Conservation (phyloP, 306 rosid species). For the Gastrolobium villosum region DNA sequence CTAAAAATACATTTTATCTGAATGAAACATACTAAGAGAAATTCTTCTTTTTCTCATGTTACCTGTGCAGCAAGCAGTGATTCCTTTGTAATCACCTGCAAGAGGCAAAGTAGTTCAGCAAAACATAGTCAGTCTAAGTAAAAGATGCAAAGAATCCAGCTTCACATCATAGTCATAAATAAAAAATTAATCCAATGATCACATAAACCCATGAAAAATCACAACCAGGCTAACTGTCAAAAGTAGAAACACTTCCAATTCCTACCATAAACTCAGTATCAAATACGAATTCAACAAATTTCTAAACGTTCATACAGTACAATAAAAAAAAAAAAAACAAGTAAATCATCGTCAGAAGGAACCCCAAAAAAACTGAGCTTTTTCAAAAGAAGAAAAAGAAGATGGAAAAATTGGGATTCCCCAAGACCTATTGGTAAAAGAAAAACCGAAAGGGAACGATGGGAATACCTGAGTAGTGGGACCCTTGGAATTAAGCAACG, state of each 20-base stretch:
- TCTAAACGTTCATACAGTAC: not conserved
- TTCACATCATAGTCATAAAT: constrained; percentile 6
- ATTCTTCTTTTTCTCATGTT: constrained; percentile 6
- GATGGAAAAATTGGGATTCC: constrained; percentile 7
- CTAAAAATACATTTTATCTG: not conserved
- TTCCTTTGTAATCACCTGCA: constrained; percentile 84
- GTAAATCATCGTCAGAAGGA: not conserved
- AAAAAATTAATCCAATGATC: not conserved
- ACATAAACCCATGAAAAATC: constrained; percentile 13
- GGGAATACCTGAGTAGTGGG: constrained; percentile 73
- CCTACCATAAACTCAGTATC: not conserved
- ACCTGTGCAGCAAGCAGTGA: constrained; percentile 91
- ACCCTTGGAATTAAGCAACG: constrained; percentile 60
- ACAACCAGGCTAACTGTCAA: not conserved
- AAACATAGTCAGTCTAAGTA: constrained; percentile 29
- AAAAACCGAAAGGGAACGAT: not conserved
- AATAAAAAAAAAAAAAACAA: not conserved
- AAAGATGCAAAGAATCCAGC: constrained; percentile 2
- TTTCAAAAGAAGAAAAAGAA: constrained; percentile 5
- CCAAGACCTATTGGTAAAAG: not conserved
- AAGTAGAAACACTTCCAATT: not conserved
- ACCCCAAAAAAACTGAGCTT: not conserved
- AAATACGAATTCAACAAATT: constrained; percentile 20
- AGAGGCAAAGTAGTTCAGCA: constrained; percentile 32
- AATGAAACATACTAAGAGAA: not conserved